Evolutionary conservation across 2,329 filamentous ascomycete species (phyloP), one percentile per base, ranked within the genome.

Genomic region (Gaeumannomyces sp.): DNA sequence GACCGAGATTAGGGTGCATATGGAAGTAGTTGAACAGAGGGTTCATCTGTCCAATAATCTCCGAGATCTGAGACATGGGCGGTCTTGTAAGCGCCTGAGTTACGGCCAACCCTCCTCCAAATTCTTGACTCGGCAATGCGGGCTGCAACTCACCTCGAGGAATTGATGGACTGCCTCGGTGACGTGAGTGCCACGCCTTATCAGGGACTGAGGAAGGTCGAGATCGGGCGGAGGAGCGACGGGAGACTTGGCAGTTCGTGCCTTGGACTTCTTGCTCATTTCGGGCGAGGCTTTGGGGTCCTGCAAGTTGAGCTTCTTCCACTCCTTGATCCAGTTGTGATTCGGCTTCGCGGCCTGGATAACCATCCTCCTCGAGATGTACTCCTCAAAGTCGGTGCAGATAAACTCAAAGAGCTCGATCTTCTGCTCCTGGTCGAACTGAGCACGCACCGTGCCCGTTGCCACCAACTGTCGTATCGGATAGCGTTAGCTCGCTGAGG

Each of bases 321-420:
- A 89, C 29, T 89, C 86, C 76, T 89, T 89, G 69, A 83, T 79
- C 86, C 86, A 89, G 67, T 82, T 80, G 68, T 89, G 86, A 31
- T 83, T 78, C 2, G 86, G 86, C 70, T 84, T 83, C 19, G 86
- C 85, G 8, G 84, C 84, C 59, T 87, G 79, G 56, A 89, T 83
- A 11, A 87, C 83, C 68, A 82, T 81, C 67, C 81, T 85, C 64
- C 92, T 86, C 28, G 93, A 89, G 60, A 98, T 80, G 71, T 90
- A 97, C 76, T 98, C 93, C 69, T 93, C 91, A 71, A 96, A 90
- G 62, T 82, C 83, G 50, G 81, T 84, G 1, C 91, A 92, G 60
- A 88, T 82, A 69, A 98, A 93, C 71, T 97, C 92, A 61, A 98
- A 83, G 66, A 92, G 81, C 67, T 97, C 92, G 66, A 99, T 89